Evolutionary conservation across 1,284 basidiomycete genomes (phyloP).

Genomic region (Naganishia sp.): DNA sequence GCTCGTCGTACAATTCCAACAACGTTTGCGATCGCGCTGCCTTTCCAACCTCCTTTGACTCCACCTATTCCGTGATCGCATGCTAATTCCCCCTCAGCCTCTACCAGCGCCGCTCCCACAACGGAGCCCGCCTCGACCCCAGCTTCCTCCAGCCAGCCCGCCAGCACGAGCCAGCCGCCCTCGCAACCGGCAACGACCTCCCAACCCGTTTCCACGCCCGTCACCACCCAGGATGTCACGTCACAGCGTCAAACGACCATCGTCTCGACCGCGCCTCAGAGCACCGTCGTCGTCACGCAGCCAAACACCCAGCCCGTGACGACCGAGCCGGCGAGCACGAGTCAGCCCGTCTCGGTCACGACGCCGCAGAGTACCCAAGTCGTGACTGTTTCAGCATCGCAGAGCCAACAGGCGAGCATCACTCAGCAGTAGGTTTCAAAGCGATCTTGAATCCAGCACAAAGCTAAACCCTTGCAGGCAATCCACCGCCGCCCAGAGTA

Average conservation of each 20-base stretch:
- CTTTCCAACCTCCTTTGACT: no score
- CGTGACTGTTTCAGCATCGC: conserved; percentile 7
- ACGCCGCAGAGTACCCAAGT: background rate
- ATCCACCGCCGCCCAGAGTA: conserved; percentile 4
- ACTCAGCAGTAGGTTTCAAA: background rate
- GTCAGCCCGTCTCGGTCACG: no score
- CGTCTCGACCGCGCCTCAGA: conserved; percentile 23
- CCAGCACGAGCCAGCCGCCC: background rate
- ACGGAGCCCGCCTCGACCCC: conserved; percentile 6
- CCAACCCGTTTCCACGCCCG: background rate
- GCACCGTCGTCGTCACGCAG: conserved; percentile 25
- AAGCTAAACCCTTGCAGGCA: background rate
- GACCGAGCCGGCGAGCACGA: conserved; percentile 1
- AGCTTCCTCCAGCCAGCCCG: background rate
- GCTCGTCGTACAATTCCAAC: no score
- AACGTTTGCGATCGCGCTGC: no score
- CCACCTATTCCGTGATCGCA: background rate
- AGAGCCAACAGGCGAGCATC: conserved; percentile 2
- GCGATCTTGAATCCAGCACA: no score
- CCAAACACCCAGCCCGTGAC: conserved; percentile 11
- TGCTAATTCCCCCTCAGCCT: background rate
- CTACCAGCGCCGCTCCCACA: conserved; percentile 3
- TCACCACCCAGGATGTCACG: conserved; percentile 27
- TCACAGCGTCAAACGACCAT: conserved; percentile 23
- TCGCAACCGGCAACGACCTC: conserved; percentile 8